Evolutionary conservation across 768 basidiomycete genomes (phyloP), one percentile per base, ranked within the genome.

Genomic region (Boletus vermiculosoides): DNA sequence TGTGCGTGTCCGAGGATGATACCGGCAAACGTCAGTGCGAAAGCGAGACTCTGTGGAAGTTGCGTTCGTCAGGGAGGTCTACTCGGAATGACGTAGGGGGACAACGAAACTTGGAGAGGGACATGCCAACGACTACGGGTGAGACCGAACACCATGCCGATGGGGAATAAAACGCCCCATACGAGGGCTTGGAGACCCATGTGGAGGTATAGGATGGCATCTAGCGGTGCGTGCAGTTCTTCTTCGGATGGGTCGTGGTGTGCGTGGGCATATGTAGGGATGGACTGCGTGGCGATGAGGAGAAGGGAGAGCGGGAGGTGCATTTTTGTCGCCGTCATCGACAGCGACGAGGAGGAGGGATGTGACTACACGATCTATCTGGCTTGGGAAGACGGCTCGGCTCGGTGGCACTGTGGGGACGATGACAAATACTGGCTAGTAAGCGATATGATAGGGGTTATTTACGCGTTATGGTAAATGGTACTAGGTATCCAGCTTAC

Each of bases 121-220:
- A 94, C 92, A 70, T 97, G 94, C 86, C 90, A 95, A 65, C 85
- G 81, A 70, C 92, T 94, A 57, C 85, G 79, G n/a, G 83, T 74
- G 16, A 92, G 74, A 18, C 87, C 87, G 5, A 90, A 72, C 0
- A 90, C 85, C 88, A 90, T 89, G 30, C 87, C 94, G 8, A 86
- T 77, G 0, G 94, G 94, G 66, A 96, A 97, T 33, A 94, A 66
- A 3, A 96, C 64, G 4, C 92, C 92, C 94, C 94, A 96, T 5
- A 90, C 84, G 9, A 80, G 63, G 3, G 80, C 83, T 63, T 97
- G 94, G 13, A 96, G 70, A 33, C 78, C 76, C 51, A 94, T 93
- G 69, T 96, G 94, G 22, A 92, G 81, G 83, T 86, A 90, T 28
- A 96, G 80, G 31, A 90, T 83, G 13, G 82, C 68, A 71, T 97